These are phyloP conservation scores for Penicillium digitatum DNA, from an alignment of 2,329 filamentous ascomycete species.

Conservation along the genomic window DNA sequence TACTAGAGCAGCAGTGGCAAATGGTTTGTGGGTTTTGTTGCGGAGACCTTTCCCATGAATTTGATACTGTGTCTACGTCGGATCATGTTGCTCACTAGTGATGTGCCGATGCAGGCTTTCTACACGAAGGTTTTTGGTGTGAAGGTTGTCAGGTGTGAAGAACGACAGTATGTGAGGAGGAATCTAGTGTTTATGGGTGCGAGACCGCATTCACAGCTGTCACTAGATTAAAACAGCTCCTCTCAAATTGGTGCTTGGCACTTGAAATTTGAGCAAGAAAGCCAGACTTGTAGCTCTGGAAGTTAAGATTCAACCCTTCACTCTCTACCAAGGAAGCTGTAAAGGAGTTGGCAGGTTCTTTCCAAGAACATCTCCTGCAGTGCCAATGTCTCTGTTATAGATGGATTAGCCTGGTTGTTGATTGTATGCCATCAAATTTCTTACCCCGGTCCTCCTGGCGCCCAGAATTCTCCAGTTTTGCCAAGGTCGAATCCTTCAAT, in stretches of 20 bases:
- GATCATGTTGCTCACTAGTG: conserved; percentile 47
- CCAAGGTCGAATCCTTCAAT: conserved; percentile 59
- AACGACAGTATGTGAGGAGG: conserved; percentile 14
- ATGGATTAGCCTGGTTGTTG: conserved; percentile 4
- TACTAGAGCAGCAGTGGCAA: conserved; percentile 60
- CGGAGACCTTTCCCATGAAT: conserved; percentile 49
- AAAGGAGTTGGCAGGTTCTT: conserved; percentile 60
- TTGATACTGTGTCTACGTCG: conserved; percentile 59
- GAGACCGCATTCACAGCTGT: conserved; percentile 7
- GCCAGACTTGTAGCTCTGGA: neutral
- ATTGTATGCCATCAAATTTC: conserved; percentile 24
- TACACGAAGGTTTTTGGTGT: conserved; percentile 24
- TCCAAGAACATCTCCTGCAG: conserved; percentile 61
- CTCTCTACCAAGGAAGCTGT: conserved; percentile 59
- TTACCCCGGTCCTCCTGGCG: conserved; percentile 63
- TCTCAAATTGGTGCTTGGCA: neutral
- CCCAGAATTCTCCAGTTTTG: conserved; percentile 69
- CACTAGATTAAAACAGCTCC: neutral
- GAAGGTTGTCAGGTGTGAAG: conserved; percentile 21
- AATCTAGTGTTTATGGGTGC: conserved; percentile 21
- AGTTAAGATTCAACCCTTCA: neutral
- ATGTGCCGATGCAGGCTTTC: conserved; percentile 16
- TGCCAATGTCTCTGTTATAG: conserved; percentile 60
- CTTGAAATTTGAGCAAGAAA: neutral
- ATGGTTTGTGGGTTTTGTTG: conserved; percentile 61